Evolutionary conservation across 352 stramenopile species (phyloP), one percentile per base, ranked within the genome.

Genomic region (Globisporangium apiculatum): DNA sequence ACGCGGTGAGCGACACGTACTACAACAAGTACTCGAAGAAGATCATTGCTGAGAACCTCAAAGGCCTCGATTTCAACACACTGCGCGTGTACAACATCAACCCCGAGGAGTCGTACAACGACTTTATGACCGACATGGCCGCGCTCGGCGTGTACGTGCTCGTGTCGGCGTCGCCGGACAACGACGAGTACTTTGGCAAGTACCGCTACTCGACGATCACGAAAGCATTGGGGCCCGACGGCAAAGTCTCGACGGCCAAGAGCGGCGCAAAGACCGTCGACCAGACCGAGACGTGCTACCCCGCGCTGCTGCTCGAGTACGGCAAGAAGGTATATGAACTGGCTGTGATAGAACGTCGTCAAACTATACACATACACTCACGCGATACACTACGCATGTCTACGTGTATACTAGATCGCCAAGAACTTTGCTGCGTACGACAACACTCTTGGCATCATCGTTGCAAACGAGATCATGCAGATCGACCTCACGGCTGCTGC

Each of bases 381-480:
- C 46, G 18, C 42, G 24, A 31, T 31, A 31, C 24, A 31, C 24
- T 31, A 31, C 3, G 3, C 24, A 31, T 31, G 24, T 31, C 24
- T 31, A 31, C 24, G 24, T 31, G 24, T 31, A 31, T 31, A 31
- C 18, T 60, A 84, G 74, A 91, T 94, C 58, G 82, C 83, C 53
- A 83, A 91, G 64, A 92, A 95, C 65, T 95, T 95, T 64, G 83
- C 83, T 0, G 76, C 89, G 69, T 93, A 95, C 56, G 82, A 95
- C 61, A 95, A 95, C 68, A 92, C 83, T 3, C 64, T 95, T 36
- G 73, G 75, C 10, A 77, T 95, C 24, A 77, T 95, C 50, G 71
- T 95, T 51, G 85, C 79, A 9, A 95, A 95, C 67, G 85, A 95
- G 69, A 93, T 95, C 66, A 89, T 95, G 79, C 85, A 95, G 59